Base-by-base conservation (phyloP, 306 rosid genomes). In the Sophora flavescens region DNA sequence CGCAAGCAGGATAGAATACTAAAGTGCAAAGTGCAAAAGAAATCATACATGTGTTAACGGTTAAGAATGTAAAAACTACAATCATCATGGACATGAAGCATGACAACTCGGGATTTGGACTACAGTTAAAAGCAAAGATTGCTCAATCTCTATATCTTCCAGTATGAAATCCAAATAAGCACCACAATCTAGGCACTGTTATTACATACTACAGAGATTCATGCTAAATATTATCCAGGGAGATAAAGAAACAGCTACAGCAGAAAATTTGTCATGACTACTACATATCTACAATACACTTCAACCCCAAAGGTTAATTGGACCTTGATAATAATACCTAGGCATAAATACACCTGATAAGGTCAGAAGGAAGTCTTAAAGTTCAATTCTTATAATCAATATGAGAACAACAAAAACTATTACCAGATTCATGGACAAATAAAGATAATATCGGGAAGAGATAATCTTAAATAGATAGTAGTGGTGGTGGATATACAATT, bases 221-320 rank as follows among this genome's bases (percentile, higher is more conserved):
- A n/a, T 22, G 62, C 48, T 17, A 62, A 52, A 48, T 57, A 18
- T 26, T 48, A 63, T 64, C 41, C 8, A 47, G 77, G 15, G 6
- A 41, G 47, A 57, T 54, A 71, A 54, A 69, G 42, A 41, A 64
- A 30, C 47, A 59, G 44, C 52, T 50, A 62, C 44, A 69, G 53
- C 14, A 76, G 17, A 61, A 41, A 69, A 14, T 6, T 62, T 52
- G 78, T n/a, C n/a, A n/a, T n/a, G 12, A 57, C 48, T 44, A 58
- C 47, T 5, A 26, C 35, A 15, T 45, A 60, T 32, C 63, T 54
- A 79, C 3, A 64, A 22, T 15, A 63, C 78, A 72, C 42, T 69
- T n/a, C 48, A 36, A 13, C 54, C 51, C 15, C 41, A 75, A 35
- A 63, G 44, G 15, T 51, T 39, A 54, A 54, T 8, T 56, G 41